Conservation (phyloP, 352 stramenopile species). For the Pythium periplocum region DNA sequence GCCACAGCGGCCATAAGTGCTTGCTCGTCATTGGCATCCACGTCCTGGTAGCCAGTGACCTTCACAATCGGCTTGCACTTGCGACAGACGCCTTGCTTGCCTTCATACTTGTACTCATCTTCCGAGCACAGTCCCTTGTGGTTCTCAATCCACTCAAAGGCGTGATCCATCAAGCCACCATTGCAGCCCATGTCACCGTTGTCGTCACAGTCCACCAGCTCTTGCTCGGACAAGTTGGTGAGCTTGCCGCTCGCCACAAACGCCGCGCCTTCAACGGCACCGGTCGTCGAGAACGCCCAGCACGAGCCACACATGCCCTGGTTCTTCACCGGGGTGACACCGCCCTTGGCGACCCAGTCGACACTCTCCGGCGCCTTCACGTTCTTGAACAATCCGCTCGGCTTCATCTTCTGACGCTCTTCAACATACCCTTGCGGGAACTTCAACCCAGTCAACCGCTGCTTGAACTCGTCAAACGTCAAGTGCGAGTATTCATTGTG, state of each 20-base stretch:
- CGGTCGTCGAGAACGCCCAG: slow-evolving; percentile 97
- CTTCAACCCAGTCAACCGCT: slow-evolving; percentile 47
- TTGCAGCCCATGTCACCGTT: slow-evolving; percentile 95
- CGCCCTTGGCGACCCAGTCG: slow-evolving; percentile 94
- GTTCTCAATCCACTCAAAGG: slow-evolving; percentile 94
- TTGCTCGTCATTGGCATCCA: slow-evolving; percentile 76
- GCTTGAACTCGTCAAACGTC: slow-evolving; percentile 93
- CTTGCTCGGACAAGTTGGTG: slow-evolving; percentile 94
- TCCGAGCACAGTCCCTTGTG: slow-evolving; percentile 92
- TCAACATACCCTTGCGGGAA: slow-evolving; percentile 58
- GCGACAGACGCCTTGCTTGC: slow-evolving; percentile 56
- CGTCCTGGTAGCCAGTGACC: slow-evolving; percentile 88
- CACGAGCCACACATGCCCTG: slow-evolving; percentile 95
- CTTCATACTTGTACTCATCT: slow-evolving; percentile 93
- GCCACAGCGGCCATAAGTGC: slow-evolving; percentile 88
- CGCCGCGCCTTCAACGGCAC: slow-evolving; percentile 94
- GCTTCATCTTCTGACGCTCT: slow-evolving; percentile 34
- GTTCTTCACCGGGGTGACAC: slow-evolving; percentile 96
- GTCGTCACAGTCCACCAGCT: slow-evolving; percentile 97
- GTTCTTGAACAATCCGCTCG: slow-evolving; percentile 22
- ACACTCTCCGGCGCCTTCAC: slow-evolving; percentile 69
- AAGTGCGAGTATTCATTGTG: slow-evolving; percentile 96
- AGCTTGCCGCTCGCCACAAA: slow-evolving; percentile 93
- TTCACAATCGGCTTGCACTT: slow-evolving; percentile 82
- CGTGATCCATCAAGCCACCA: slow-evolving; percentile 97